Percentiles rank a stretch among this genome's conserved stretches.
phyloP scores from a whole-genome alignment of 176 grass and related monocot species.

The Oryza longistaminata region DNA sequence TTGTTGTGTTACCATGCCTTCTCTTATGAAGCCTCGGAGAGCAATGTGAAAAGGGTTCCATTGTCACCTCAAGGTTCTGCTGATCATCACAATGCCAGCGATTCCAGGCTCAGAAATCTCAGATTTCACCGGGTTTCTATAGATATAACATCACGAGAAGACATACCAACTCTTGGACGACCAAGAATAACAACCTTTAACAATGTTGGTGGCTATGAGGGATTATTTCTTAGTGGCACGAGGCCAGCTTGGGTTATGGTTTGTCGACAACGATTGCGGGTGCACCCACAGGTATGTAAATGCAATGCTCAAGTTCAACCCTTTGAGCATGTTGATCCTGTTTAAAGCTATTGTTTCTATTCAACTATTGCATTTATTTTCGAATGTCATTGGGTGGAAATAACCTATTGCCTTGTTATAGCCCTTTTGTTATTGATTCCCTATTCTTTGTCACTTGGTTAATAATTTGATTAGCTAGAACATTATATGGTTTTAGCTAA shows the following conservation, averaged over 20 bases:
- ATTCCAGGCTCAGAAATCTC: slow-evolving; percentile 70
- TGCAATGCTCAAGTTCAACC: not conserved
- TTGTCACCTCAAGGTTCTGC: slow-evolving; percentile 43
- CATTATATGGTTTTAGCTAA: too few relatives aligned
- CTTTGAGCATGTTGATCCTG: too few relatives aligned
- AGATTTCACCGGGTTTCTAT: slow-evolving; percentile 74
- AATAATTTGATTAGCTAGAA: too few relatives aligned
- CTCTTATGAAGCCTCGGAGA: slow-evolving; percentile 64
- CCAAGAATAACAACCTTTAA: slow-evolving; percentile 85
- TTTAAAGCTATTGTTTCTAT: too few relatives aligned
- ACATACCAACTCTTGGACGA: slow-evolving; percentile 49
- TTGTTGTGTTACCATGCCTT: slow-evolving; percentile 85
- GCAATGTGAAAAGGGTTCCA: slow-evolving; percentile 31
- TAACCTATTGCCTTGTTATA: too few relatives aligned
- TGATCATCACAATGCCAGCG: slow-evolving; percentile 50
- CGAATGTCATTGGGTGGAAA: too few relatives aligned
- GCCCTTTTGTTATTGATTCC: too few relatives aligned
- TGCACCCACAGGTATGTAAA: slow-evolving; percentile 79
- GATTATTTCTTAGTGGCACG: slow-evolving; percentile 79
- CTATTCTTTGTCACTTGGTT: too few relatives aligned
- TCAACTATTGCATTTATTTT: too few relatives aligned
- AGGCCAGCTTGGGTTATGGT: slow-evolving; percentile 92
- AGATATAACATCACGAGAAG: slow-evolving; percentile 64
- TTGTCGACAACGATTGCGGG: slow-evolving; percentile 77
- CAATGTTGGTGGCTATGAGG: slow-evolving; percentile 87